Conservation (phyloP, 441 rosid genomes). For the Brassica hybrid region DNA sequence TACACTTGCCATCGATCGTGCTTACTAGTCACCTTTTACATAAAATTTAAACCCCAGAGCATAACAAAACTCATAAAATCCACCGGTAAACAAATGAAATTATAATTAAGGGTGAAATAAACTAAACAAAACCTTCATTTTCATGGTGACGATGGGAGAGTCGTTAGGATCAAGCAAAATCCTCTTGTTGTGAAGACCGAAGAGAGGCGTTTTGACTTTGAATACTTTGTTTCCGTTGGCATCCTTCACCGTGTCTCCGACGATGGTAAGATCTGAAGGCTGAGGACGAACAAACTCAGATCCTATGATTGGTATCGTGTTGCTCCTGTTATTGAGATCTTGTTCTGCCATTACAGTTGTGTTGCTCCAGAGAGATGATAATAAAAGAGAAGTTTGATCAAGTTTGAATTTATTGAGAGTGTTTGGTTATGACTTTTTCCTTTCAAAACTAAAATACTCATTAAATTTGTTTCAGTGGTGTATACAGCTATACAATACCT, state of each 20-base stretch:
- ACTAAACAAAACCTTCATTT: conserved; percentile 40
- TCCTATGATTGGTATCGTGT: conserved; percentile 31
- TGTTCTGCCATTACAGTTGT: conserved; percentile 34
- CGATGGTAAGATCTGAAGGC: conserved; percentile 31
- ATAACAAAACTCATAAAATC: conserved; percentile 7
- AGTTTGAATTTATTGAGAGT: conserved; percentile 13
- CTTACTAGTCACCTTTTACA: conserved; percentile 41
- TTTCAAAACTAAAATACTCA: conserved; percentile 4
- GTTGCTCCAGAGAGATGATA: conserved; percentile 6
- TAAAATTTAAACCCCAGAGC: conserved; percentile 17
- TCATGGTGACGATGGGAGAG: conserved; percentile 42
- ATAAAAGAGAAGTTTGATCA: conserved; percentile 12
- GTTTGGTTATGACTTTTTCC: conserved; percentile 33
- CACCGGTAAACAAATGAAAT: not conserved
- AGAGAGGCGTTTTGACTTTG: conserved; percentile 45
- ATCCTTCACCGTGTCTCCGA: conserved; percentile 40
- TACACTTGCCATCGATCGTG: conserved; percentile 48
- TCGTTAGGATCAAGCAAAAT: conserved; percentile 38
- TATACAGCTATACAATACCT: not conserved
- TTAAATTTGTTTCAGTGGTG: not conserved
- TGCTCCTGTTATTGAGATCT: conserved; percentile 19
- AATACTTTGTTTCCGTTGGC: conserved; percentile 32
- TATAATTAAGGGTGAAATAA: not conserved
- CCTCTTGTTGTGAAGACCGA: conserved; percentile 45
- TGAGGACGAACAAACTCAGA: conserved; percentile 33